Base-by-base conservation (phyloP, 139 green algal genomes). In the Chara braunii region DNA sequence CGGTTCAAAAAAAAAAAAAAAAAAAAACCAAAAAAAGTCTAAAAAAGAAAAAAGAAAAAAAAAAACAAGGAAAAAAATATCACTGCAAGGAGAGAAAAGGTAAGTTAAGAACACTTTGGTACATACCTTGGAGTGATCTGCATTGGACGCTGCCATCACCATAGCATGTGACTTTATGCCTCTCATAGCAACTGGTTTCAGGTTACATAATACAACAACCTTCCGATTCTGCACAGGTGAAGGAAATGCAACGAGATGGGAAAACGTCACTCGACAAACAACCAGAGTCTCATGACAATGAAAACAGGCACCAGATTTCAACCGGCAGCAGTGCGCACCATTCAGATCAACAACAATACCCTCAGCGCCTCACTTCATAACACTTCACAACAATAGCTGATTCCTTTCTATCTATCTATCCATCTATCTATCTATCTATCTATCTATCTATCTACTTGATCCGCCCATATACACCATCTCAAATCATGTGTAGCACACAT, bases 181-280 rank as follows among this genome's bases (percentile, higher is more conserved):
- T 2, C 88, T 75, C 90, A 97, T 95, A 42, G 87, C 89, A 12
- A 84, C 87, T 0, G 91, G 86, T 79, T 97, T 96, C 23, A 97
- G 77, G 83, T 97, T 97, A 78, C 77, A 85, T 37, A 97, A 77
- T 7, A 92, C 60, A 23, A 92, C 80, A 34, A 95, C 87, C 1
- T 67, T 60, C 28, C 75, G 43, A 35, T 66, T 65, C 50, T 58
- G 50, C 40, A 48, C 18, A 48, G 18, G 18, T 18, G 18, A 48
- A 18, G 18, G 40, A 48, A 18, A 48, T 18, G 18, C 18, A 18
- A 48, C 18, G 18, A 48, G 18, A 18, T 18, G 18, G 18, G 40
- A 18, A 48, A 18, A 48, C 40, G 18, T n/a, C 40, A 48, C 18
- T 66, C 84, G 65, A 48, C 18, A 18, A 48, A 48, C 40, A 48